Percentiles rank a stretch among this genome's conserved stretches.
phyloP scores from a whole-genome alignment of 1,284 basidiomycete species.

The Ustilago crameri region DNA sequence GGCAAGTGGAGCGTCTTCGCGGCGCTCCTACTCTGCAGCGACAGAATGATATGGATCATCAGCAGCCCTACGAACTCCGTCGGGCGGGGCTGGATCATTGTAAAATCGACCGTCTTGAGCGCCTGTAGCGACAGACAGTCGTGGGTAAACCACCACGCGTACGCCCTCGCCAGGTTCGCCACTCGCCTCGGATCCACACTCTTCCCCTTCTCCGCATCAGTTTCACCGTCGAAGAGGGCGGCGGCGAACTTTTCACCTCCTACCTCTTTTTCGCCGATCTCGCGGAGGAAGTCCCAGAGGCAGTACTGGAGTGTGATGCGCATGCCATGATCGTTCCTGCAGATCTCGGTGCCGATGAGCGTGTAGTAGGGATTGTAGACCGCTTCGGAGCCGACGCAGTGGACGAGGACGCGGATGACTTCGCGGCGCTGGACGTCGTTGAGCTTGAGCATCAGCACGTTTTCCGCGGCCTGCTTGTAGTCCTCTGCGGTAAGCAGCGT shows the following conservation, averaged over 20 bases:
- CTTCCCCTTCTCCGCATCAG: conserved; percentile 28
- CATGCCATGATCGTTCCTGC: conserved; percentile 73
- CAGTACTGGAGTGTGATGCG: conserved; percentile 94
- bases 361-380: conserved; percentile 95
- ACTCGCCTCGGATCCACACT: conserved; percentile 68
- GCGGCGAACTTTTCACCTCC: conserved; percentile 82
- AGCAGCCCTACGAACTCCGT: conserved; percentile 54
- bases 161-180: conserved; percentile 80
- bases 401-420: conserved; percentile 88
- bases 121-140: conserved; percentile 81
- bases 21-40: conserved; percentile 45
- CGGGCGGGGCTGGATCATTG: conserved; percentile 31
- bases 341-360: conserved; percentile 74
- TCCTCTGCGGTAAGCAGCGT: conserved; percentile 86
- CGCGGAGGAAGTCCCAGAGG: conserved; percentile 95
- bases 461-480: conserved; percentile 90
- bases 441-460: conserved; percentile 82
- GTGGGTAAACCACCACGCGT: conserved; percentile 85
- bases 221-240: conserved; percentile 67
- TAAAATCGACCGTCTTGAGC: conserved; percentile 59
- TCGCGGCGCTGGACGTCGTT: conserved; percentile 93
- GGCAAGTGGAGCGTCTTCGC: conserved; percentile 35
- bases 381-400: conserved; percentile 79
- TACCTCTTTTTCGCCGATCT: conserved; percentile 83
- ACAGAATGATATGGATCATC: conserved; percentile 52